Evolutionary conservation across 2,329 filamentous ascomycete genomes (phyloP).

Genomic region (Gaeumannomyces tritici): DNA sequence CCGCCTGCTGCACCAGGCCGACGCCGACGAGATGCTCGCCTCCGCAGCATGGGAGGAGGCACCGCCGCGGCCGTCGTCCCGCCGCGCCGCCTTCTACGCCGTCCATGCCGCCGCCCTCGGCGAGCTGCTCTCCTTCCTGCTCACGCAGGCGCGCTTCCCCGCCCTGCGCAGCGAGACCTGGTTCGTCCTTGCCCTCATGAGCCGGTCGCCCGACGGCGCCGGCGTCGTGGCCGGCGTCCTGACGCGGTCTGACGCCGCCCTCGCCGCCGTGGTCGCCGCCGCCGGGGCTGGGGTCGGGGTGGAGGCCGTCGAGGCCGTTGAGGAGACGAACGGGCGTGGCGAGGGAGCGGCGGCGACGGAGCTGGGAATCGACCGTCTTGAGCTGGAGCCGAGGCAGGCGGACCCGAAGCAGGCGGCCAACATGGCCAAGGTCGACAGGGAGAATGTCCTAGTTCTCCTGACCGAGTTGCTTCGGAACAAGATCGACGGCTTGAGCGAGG

Average conservation of each 20-base stretch:
- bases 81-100: constrained; percentile 32
- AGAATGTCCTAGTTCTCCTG: constrained; percentile 52
- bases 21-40: constrained; percentile 10
- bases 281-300: background rate
- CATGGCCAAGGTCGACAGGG: constrained; percentile 43
- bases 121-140: constrained; percentile 37
- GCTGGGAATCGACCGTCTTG: constrained; percentile 21
- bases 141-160: constrained; percentile 49
- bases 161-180: constrained; percentile 49
- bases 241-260: constrained; percentile 20
- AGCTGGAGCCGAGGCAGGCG: constrained; percentile 35
- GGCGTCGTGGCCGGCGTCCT: constrained; percentile 33
- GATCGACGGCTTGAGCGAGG: constrained; percentile 27
- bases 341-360: background rate
- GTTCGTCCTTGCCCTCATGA: constrained; percentile 54
- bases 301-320: background rate
- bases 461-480: constrained; percentile 41
- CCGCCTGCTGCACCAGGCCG: constrained; percentile 36
- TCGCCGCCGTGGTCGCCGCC: background rate
- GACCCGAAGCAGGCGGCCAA: constrained; percentile 31
- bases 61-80: background rate
- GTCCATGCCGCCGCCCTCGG: constrained; percentile 28
- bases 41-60: background rate
- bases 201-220: constrained; percentile 39
- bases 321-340: constrained; percentile 11